phyloP scores from a whole-genome alignment of 768 basidiomycete species.

The Roridomyces roridus region DNA sequence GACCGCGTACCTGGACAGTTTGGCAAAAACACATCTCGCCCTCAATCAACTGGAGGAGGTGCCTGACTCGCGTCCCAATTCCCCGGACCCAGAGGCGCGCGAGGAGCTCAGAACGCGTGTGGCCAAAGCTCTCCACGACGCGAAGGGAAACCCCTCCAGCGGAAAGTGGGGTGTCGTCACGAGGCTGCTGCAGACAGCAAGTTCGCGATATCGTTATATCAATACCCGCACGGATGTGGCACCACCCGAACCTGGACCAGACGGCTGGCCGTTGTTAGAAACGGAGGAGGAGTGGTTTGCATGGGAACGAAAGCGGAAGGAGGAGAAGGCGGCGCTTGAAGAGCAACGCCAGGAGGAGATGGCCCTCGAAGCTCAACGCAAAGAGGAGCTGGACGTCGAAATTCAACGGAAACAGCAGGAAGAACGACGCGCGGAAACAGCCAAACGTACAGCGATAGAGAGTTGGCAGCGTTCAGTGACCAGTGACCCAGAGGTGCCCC shows the following conservation, averaged over 20 bases:
- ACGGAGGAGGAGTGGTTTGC: constrained; percentile 57
- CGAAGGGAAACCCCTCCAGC: constrained; percentile 45
- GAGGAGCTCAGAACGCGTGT: constrained; percentile 40
- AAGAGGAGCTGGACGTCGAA: constrained; percentile 37
- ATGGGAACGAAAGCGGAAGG: constrained; percentile 46
- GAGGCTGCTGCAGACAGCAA: constrained; percentile 45
- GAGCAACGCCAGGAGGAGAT: constrained; percentile 33
- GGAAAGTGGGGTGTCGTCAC: constrained; percentile 55
- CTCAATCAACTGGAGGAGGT: constrained; percentile 18
- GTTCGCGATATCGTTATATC: constrained; percentile 42
- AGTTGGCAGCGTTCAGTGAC: constrained; percentile 16
- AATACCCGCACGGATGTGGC: constrained; percentile 29
- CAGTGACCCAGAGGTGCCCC: not conserved
- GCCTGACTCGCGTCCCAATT: constrained; percentile 7
- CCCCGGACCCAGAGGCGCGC: not conserved
- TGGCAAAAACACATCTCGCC: constrained; percentile 16
- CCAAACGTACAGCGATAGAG: constrained; percentile 1
- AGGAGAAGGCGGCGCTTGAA: constrained; percentile 22
- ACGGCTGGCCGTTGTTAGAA: constrained; percentile 43
- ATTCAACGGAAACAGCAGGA: constrained; percentile 39
- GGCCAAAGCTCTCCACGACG: constrained; percentile 37
- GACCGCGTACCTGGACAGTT: constrained; percentile 10
- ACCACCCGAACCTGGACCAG: constrained; percentile 27
- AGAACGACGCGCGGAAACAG: constrained; percentile 8
- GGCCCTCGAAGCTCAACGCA: constrained; percentile 26